Percentiles rank a stretch among this genome's conserved stretches.
These are phyloP conservation scores for Thraustotheca clavata DNA, from an alignment of 352 stramenopile species.

Conservation along the genomic window DNA sequence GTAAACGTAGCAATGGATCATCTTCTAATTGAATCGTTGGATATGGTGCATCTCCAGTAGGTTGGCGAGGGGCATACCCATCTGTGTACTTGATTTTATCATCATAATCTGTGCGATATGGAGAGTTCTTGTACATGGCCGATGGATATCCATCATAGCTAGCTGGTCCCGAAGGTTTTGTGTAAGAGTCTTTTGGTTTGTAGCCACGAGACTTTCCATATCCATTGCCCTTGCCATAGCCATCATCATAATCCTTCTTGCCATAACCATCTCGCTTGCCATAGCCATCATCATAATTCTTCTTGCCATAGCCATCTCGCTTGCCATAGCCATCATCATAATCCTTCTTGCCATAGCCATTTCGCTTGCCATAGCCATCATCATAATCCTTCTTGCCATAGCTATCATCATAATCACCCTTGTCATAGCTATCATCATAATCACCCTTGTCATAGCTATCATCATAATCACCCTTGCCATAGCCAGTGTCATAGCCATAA, in stretches of 20 bases:
- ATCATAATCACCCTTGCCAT: not conserved
- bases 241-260: not conserved
- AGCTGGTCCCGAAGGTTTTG: not conserved
- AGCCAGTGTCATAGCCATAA: not conserved
- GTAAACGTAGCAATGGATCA: not conserved
- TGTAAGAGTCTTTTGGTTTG: not conserved
- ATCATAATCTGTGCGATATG: not conserved
- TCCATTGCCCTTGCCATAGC: not conserved
- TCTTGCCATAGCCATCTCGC: not conserved
- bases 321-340: not conserved
- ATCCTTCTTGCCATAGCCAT: not conserved
- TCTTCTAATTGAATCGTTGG: slow-evolving; percentile 3
- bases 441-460: not conserved
- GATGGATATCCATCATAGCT: not conserved
- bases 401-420: not conserved
- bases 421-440: not conserved
- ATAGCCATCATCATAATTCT: not conserved
- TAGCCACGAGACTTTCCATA: not conserved
- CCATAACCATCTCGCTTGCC: no score
- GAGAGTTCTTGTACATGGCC: slow-evolving; percentile 4
- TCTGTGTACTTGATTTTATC: not conserved
- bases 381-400: not conserved
- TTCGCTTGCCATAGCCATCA: not conserved
- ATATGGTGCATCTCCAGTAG: not conserved
- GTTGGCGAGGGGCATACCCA: not conserved